Evolutionary conservation across 306 rosid species (phyloP), one percentile per base, ranked within the genome.

Genomic region (Cucurbita argyrosperma): DNA sequence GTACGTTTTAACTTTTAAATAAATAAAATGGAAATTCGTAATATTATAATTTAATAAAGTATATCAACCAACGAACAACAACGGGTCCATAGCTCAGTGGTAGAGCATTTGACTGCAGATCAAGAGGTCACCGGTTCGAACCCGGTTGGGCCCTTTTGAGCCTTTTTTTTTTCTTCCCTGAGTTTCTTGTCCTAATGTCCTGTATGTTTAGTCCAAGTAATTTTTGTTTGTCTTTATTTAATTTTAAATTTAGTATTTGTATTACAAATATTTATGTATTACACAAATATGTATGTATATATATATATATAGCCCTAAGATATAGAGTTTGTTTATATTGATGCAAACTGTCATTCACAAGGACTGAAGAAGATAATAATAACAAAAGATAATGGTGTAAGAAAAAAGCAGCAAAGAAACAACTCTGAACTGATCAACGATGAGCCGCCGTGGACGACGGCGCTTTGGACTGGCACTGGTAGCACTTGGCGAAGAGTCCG

Each of bases 401-500:
- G 7, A 15, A 68, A 47, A 50, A 68, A 23, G 7, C 21, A 61
- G 18, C 43, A 35, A 35, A 35, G 9, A 14, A 15, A 38, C 16
- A 37, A 12, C 19, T 37, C 0, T 15, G 4, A 47, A 1, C 3
- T 23, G 1, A 68, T 83, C 77, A 82, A 60, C 69, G 77, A 78
- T 67, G 84, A 40, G 72, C 18, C 12, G 85, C 71, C 45, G 55
- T 3, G 18, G 55, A 50, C 55, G 18, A 15, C 39, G 63, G 38
- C 0, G 72, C 7, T 49, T 68, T 78, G 47, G 80, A 65, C 0
- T 80, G 78, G 69, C 92, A 88, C 69, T 85, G 90, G 54, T 88
- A 88, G 75, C 90, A 88, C 70, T 88, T 85, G 21, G 90, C 90
- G 54, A 88, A 88, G 30, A 88, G 54, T 19, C 90, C 92, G 39